Evolutionary conservation across 108 stramenopile genomes (phyloP), one percentile per base, ranked within the genome.

Genomic region (Poteriospumella lacustris): DNA sequence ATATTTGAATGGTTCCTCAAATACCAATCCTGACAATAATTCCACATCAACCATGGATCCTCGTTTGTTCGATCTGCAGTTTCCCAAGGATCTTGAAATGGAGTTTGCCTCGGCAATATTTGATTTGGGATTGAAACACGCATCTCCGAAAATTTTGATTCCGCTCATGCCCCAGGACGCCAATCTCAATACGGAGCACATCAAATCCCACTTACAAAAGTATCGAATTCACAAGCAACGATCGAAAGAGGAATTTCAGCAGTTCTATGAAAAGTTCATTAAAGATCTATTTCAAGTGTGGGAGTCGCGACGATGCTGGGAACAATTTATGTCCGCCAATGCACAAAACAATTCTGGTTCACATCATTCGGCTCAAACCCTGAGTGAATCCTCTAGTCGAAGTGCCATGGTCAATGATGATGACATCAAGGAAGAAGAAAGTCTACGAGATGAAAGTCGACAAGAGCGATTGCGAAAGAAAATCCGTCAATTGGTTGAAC

Each of bases 121-220:
- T 59, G 94, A 97, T 76, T 89, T 95, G 0, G 94, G 94, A 0
- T 79, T 97, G 33, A 94, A 94, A 78, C 91, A 92, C 78, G 90
- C 96, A 0, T 92, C 92, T 58, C 94, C 94, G 15, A 91, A 93
- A 58, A 84, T 92, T 3, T 90, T 97, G 34, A 79, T 97, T 82
- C 91, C 93, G 59, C 84, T 91, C 60, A 97, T 97, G 96, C 86
- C 86, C 3, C 84, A 83, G 26, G 81, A 89, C 67, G 87, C 85
- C 29, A 78, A 76, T 9, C 89, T 97, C 19, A 95, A 91, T 15
- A 91, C 89, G 38, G 96, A 97, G 83, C 87, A 95, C 39, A 93
- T 97, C 87, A 97, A 97, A 79, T 89, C 88, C 64, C 96, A 97
- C 79, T 77, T 97, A 41, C 96, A 97, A 80, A 97, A 97, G 81